A percentile compares a stretch with the other conserved stretches of the same genome.
Evolutionary conservation across 352 stramenopile species (phyloP).

Genomic region (Elongisporangium prolatum): DNA sequence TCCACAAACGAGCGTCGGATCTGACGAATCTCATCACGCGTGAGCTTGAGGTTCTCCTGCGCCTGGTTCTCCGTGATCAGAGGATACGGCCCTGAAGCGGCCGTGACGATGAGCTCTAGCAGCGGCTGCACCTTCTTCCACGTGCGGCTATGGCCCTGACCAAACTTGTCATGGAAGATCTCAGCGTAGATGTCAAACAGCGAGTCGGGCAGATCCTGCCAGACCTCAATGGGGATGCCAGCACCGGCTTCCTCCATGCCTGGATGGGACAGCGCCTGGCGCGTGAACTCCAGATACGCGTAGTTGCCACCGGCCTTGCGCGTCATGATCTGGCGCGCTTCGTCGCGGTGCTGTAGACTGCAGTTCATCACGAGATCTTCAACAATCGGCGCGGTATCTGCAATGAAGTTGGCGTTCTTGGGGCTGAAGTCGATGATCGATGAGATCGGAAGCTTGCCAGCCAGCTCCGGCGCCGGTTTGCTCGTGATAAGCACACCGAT

Average conservation of each 20-base stretch:
- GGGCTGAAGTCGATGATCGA: constrained; percentile 73
- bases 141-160: constrained; percentile 58
- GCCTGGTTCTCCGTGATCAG: constrained; percentile 67
- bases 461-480: constrained; percentile 60
- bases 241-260: constrained; percentile 49
- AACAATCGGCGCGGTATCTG: constrained; percentile 48
- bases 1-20: constrained; percentile 73
- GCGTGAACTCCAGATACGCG: constrained; percentile 76
- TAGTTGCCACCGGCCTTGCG: constrained; percentile 74
- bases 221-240: constrained; percentile 47
- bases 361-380: constrained; percentile 57
- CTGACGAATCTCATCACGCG: constrained; percentile 60
- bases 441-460: constrained; percentile 50
- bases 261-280: constrained; percentile 65
- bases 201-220: constrained; percentile 71
- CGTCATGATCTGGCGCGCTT: constrained; percentile 52
- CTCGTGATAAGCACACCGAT: constrained; percentile 66
- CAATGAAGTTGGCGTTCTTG: constrained; percentile 52
- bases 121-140: constrained; percentile 76
- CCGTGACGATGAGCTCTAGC: constrained; percentile 64
- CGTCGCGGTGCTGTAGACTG: constrained; percentile 25
- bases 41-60: constrained; percentile 47
- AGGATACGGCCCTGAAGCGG: constrained; percentile 63
- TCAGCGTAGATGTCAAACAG: constrained; percentile 81
- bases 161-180: constrained; percentile 88